phyloP scores from a whole-genome alignment of 495 filamentous ascomycete species.

The Trichoderma erinaceum region DNA sequence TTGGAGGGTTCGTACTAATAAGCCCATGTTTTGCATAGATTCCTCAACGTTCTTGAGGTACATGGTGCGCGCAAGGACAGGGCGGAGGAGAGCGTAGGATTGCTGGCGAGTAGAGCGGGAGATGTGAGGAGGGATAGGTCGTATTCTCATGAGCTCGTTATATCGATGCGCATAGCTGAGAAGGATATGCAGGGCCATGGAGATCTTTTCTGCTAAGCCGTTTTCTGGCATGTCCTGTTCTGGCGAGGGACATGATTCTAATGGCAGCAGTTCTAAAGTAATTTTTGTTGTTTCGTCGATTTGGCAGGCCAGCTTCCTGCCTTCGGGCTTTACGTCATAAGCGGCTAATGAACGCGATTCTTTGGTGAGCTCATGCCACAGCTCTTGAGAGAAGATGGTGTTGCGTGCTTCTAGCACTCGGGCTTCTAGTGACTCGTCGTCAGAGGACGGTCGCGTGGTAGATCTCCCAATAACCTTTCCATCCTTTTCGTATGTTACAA shows the following conservation, averaged over 20 bases:
- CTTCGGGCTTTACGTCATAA: constrained; percentile 56
- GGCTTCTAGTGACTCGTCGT: constrained; percentile 45
- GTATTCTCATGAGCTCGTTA: constrained; percentile 56
- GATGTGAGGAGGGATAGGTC: constrained; percentile 53
- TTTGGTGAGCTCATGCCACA: constrained; percentile 84
- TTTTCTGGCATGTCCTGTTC: constrained; percentile 28
- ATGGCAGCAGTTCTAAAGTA: constrained; percentile 59
- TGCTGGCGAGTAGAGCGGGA: constrained; percentile 26
- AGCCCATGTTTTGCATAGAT: constrained; percentile 22
- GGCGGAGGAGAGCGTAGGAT: constrained; percentile 27
- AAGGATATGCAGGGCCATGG: constrained; percentile 58
- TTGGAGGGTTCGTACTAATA: constrained; percentile 22
- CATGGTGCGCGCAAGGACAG: constrained; percentile 24
- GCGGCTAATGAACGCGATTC: constrained; percentile 67
- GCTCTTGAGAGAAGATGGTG: constrained; percentile 81
- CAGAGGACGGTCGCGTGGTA: constrained; percentile 32
- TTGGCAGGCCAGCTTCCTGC: constrained; percentile 53
- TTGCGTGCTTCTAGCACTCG: constrained; percentile 77
- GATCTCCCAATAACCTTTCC: constrained; percentile 49
- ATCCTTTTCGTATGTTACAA: constrained; percentile 49
- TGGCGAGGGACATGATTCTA: constrained; percentile 27
- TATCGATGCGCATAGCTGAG: constrained; percentile 67
- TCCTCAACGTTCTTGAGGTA: constrained; percentile 22
- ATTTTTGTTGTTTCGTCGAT: constrained; percentile 47
- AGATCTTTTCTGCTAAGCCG: constrained; percentile 49